phyloP scores from a whole-genome alignment of 2,329 filamentous ascomycete genomes.

The Penicillium hordei region DNA sequence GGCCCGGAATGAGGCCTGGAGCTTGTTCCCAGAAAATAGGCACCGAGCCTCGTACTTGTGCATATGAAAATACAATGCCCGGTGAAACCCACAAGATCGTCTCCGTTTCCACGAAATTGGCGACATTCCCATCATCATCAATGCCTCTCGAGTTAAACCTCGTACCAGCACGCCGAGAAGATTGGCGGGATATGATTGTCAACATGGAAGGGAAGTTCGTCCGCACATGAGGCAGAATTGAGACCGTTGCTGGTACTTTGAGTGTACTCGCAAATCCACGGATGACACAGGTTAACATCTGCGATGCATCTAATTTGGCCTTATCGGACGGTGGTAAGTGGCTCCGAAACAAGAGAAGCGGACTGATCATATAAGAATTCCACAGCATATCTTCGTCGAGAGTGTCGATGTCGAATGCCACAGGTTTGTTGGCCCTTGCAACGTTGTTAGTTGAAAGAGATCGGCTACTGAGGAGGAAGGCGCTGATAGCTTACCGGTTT shows the following conservation, averaged over 20 bases:
- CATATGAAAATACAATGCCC: slow-evolving; percentile 83
- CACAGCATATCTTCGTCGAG: slow-evolving; percentile 91
- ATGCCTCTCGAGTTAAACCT: slow-evolving; percentile 97
- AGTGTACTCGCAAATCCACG: slow-evolving; percentile 88
- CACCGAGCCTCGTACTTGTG: slow-evolving; percentile 87
- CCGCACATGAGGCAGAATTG: slow-evolving; percentile 64
- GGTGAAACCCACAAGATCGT: slow-evolving; percentile 84
- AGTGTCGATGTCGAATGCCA: slow-evolving; percentile 85
- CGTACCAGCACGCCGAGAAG: slow-evolving; percentile 86
- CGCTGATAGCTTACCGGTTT: slow-evolving; percentile 61
- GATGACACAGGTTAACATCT: slow-evolving; percentile 89
- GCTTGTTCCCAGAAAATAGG: slow-evolving; percentile 97
- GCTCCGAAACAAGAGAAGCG: slow-evolving; percentile 84
- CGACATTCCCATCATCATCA: slow-evolving; percentile 94
- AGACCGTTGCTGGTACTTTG: slow-evolving; percentile 73
- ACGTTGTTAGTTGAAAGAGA: slow-evolving; percentile 14
- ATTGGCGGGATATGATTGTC: slow-evolving; percentile 87
- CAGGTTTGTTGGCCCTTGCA: slow-evolving; percentile 67
- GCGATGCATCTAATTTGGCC: slow-evolving; percentile 76
- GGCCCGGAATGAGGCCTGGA: slow-evolving; percentile 80
- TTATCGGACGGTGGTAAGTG: slow-evolving; percentile 74
- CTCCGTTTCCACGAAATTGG: slow-evolving; percentile 98
- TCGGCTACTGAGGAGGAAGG: background rate
- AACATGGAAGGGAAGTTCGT: slow-evolving; percentile 78
- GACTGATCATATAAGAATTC: slow-evolving; percentile 98